These are phyloP conservation scores for Paramecium caudatum DNA, from an alignment of 73 alveolate species.

Conservation along the genomic window DNA sequence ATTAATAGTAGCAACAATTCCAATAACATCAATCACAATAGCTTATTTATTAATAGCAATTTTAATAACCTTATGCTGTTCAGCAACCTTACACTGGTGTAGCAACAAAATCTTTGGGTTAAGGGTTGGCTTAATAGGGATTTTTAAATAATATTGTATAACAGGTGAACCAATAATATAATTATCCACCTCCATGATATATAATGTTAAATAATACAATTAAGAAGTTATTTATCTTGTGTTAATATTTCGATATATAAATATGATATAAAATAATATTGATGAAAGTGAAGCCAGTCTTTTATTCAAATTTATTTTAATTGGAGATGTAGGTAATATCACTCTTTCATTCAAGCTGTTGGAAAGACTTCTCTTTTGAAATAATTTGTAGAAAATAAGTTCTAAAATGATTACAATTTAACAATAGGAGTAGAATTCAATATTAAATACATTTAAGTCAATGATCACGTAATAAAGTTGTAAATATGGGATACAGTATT, in stretches of 20 bases:
- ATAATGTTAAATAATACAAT: not conserved
- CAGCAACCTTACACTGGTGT: not conserved
- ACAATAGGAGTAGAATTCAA: constrained; percentile 88
- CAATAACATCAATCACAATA: not conserved
- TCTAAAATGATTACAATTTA: constrained; percentile 77
- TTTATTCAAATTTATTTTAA: constrained; percentile 81
- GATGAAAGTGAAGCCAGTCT: constrained; percentile 51
- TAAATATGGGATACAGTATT: constrained; percentile 79
- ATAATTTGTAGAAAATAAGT: constrained; percentile 78
- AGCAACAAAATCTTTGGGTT: not conserved
- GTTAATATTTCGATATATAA: not conserved
- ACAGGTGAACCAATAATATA: not conserved
- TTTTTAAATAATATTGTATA: not conserved
- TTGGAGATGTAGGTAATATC: constrained; percentile 78
- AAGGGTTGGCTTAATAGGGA: not conserved
- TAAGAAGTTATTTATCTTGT: not conserved
- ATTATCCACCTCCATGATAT: not conserved
- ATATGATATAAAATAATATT: constrained; percentile 4
- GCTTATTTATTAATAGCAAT: not conserved
- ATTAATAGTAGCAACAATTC: not conserved
- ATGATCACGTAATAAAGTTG: constrained; percentile 64
- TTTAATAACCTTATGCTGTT: not conserved
- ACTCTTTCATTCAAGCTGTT: constrained; percentile 48
- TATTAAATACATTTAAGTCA: constrained; percentile 58
- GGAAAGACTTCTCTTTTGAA: constrained; percentile 81